phyloP scores from a whole-genome alignment of 768 basidiomycete genomes.

The Leucosporidium scottii region DNA sequence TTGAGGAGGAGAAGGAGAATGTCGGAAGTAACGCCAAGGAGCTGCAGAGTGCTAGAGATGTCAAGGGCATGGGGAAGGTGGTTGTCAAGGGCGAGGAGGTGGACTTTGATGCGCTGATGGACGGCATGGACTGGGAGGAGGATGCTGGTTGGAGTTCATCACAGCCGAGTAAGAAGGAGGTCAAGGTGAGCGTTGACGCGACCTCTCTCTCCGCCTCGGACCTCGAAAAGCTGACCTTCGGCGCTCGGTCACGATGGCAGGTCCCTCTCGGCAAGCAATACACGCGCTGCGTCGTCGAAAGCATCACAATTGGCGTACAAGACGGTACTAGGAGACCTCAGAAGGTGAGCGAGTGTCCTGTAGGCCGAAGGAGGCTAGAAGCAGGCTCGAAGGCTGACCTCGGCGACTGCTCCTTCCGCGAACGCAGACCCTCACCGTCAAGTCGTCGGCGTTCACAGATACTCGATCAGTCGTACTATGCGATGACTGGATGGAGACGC shows the following conservation, averaged over 20 bases:
- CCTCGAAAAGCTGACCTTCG: not conserved
- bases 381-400: no score
- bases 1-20: not conserved
- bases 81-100: constrained; percentile 21
- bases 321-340: not conserved
- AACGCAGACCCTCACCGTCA: constrained; percentile 52
- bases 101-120: constrained; percentile 52
- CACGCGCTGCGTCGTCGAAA: constrained; percentile 55
- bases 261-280: constrained; percentile 42
- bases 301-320: constrained; percentile 44
- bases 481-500: constrained; percentile 70
- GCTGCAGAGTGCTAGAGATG: not conserved
- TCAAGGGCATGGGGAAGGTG: not conserved
- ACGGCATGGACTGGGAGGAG: constrained; percentile 66
- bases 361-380: no score
- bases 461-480: constrained; percentile 54
- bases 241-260: not conserved
- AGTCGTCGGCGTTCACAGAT: constrained; percentile 41
- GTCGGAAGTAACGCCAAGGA: no score
- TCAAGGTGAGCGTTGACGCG: constrained; percentile 2
- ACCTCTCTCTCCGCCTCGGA: not conserved
- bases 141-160: constrained; percentile 36
- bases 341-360: constrained; percentile 1
- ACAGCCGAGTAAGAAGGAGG: constrained; percentile 46
- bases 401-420: no score